Conservation (phyloP, 2,329 filamentous ascomycete species). For the Colletotrichum aenigma region DNA sequence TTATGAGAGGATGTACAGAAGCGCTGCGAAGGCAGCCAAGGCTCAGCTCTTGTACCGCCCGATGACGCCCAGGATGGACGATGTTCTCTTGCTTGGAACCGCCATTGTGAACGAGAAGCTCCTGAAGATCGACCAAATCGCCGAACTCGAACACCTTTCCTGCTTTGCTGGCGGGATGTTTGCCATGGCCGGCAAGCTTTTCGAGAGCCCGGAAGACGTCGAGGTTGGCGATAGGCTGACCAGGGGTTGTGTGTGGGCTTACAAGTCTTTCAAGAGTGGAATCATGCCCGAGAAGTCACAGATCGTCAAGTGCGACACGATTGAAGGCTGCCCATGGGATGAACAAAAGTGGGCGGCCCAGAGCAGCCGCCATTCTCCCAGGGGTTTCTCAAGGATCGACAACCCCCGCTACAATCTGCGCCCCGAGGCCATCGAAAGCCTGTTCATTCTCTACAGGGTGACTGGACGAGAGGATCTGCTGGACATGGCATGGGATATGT, state of each 20-base stretch:
- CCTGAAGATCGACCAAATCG: constrained; percentile 19
- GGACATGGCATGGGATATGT: constrained; percentile 61
- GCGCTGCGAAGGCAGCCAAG: constrained; percentile 58
- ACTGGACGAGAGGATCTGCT: constrained; percentile 52
- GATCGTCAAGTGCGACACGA: constrained; percentile 41
- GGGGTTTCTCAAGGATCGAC: constrained; percentile 66
- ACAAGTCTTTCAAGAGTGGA: constrained; percentile 49
- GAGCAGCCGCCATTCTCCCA: constrained; percentile 32
- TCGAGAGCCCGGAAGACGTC: constrained; percentile 44
- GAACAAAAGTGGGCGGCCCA: constrained; percentile 22
- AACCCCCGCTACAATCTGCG: constrained; percentile 55
- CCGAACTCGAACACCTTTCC: constrained; percentile 49
- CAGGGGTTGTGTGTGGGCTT: constrained; percentile 57
- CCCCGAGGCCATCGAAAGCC: constrained; percentile 56
- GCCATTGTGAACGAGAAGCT: constrained; percentile 26
- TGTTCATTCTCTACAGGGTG: constrained; percentile 60
- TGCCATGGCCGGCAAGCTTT: constrained; percentile 51
- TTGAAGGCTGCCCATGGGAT: constrained; percentile 53
- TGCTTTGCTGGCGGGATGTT: constrained; percentile 59
- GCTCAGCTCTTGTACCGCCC: constrained; percentile 67
- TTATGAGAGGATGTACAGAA: constrained; percentile 62
- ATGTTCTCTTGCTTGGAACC: constrained; percentile 59
- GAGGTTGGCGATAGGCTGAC: constrained; percentile 48
- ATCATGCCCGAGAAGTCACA: constrained; percentile 58
- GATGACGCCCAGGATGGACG: constrained; percentile 56